These are phyloP conservation scores for Chrysoporthe cubensis DNA, from an alignment of 2,329 filamentous ascomycete genomes.

Conservation along the genomic window DNA sequence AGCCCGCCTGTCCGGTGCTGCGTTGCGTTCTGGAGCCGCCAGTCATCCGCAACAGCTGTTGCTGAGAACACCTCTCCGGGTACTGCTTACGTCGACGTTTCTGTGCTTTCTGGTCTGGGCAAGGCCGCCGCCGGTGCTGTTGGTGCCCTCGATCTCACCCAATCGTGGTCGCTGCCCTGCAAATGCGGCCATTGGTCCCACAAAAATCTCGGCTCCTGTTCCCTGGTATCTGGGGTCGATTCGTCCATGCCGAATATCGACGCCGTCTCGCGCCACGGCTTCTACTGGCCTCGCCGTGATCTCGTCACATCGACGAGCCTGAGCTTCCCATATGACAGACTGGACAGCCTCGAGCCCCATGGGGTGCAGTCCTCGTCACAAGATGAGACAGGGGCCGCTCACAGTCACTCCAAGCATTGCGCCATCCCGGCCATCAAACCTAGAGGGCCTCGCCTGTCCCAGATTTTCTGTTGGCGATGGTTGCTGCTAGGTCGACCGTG, in stretches of 20 bases:
- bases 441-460: constrained; percentile 1
- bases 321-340: neutral
- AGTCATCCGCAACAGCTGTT: neutral
- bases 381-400: constrained; percentile 23
- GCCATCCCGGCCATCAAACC: constrained; percentile 2
- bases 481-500: neutral
- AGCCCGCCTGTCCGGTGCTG: neutral
- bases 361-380: constrained; percentile 20
- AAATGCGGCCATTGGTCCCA: constrained; percentile 11
- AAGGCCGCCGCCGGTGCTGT: constrained; percentile 1
- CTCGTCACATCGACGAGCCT: neutral
- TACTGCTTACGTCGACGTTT: neutral
- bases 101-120: constrained; percentile 30
- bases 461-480: too few relatives aligned
- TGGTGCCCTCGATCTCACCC: neutral
- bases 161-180: constrained; percentile 3
- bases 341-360: neutral
- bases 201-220: constrained; percentile 23
- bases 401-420: constrained; percentile 8
- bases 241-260: neutral
- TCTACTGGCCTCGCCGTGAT: neutral
- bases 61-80: too few relatives aligned
- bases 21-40: neutral
- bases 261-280: neutral
- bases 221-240: constrained; percentile 20